Conservation (phyloP, 805 yeast genomes). For the Kazachstania viticola region DNA sequence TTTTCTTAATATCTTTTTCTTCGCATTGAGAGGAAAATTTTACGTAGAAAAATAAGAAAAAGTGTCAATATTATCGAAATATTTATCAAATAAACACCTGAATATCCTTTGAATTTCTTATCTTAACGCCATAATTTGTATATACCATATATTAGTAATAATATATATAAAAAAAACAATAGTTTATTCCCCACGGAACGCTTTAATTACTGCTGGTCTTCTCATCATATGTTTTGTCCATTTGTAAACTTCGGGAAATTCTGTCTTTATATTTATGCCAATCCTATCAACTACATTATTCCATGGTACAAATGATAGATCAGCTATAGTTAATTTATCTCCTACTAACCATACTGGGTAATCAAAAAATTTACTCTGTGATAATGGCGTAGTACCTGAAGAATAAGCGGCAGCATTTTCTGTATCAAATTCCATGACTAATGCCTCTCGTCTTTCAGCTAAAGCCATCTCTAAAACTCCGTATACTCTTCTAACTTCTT, state of each 20-base stretch:
- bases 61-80: too few species aligned
- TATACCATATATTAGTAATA: too few species aligned
- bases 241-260: slow-evolving; percentile 89
- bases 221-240: slow-evolving; percentile 96
- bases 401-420: slow-evolving; percentile 82
- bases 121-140: too few species aligned
- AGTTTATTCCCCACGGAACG: slow-evolving; percentile 61
- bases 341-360: slow-evolving; percentile 95
- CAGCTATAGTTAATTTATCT: slow-evolving; percentile 74
- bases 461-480: slow-evolving; percentile 92
- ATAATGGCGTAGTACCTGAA: slow-evolving; percentile 78
- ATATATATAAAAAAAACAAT: too few species aligned
- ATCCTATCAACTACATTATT: slow-evolving; percentile 89
- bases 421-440: slow-evolving; percentile 78
- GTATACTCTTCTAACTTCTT: slow-evolving; percentile 85
- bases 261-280: slow-evolving; percentile 76
- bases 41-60: too few species aligned
- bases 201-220: slow-evolving; percentile 82
- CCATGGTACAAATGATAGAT: slow-evolving; percentile 91
- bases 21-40: too few species aligned
- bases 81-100: too few species aligned
- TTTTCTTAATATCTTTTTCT: too few species aligned
- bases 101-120: too few species aligned
- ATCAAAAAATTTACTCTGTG: slow-evolving; percentile 78
- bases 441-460: slow-evolving; percentile 83